These are phyloP conservation scores for Neurospora sp. DNA, from an alignment of 495 filamentous ascomycete species.

Conservation along the genomic window DNA sequence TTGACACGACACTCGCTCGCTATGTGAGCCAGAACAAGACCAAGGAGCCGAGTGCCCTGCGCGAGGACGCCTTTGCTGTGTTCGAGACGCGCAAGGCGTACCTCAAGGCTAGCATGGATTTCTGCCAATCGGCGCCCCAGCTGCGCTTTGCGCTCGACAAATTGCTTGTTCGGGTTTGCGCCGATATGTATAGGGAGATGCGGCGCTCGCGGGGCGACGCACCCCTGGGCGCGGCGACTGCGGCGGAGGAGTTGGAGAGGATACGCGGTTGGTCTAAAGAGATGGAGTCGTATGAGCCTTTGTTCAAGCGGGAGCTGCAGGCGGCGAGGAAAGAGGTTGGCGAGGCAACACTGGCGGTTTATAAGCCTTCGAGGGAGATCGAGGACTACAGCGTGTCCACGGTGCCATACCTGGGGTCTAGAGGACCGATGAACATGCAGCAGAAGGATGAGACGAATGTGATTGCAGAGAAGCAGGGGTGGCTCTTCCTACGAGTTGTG, in stretches of 20 bases:
- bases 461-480: slow-evolving; percentile 78
- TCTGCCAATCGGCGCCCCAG: slow-evolving; percentile 76
- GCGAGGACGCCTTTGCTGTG: slow-evolving; percentile 93
- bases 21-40: slow-evolving; percentile 80
- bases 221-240: neutral
- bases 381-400: slow-evolving; percentile 87
- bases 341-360: slow-evolving; percentile 57
- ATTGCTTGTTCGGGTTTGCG: slow-evolving; percentile 72
- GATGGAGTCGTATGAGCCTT: slow-evolving; percentile 73
- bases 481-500: slow-evolving; percentile 74
- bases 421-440: slow-evolving; percentile 49
- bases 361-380: slow-evolving; percentile 76
- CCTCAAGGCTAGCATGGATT: slow-evolving; percentile 86
- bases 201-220: slow-evolving; percentile 51
- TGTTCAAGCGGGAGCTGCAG: slow-evolving; percentile 70
- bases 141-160: slow-evolving; percentile 71
- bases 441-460: slow-evolving; percentile 35
- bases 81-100: slow-evolving; percentile 90
- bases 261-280: slow-evolving; percentile 86
- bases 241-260: slow-evolving; percentile 66
- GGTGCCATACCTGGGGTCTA: slow-evolving; percentile 70
- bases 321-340: slow-evolving; percentile 74
- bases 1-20: slow-evolving; percentile 67
- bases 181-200: slow-evolving; percentile 81
- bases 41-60: slow-evolving; percentile 79